Base-by-base conservation (phyloP, 1,284 basidiomycete species). In the Chalciporus sp. region DNA sequence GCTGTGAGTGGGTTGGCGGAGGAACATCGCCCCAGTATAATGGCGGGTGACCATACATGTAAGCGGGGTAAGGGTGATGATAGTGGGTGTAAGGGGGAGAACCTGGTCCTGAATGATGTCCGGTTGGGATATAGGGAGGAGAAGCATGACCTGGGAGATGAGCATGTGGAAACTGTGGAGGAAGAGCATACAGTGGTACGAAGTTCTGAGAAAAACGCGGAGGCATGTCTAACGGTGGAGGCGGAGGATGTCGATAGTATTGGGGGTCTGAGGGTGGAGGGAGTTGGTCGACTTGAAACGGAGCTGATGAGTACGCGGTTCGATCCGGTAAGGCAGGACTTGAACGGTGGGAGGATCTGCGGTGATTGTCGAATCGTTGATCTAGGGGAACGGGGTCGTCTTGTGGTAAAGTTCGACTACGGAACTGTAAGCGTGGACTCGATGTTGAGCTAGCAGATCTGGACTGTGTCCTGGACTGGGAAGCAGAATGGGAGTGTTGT, bases 401-500 rank as follows among this genome's bases (percentile, higher is more conserved):
- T 9, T 56, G 56, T 10, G 58, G 65, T 45, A 72, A 52, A 39
- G 63, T 50, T 45, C 65, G 69, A 19, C 66, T 70, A 56, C 73
- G 74, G 50, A 70, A 49, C 55, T 72, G 66, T 14, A 72, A 48
- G 37, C 65, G 71, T 27, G 76, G 78, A 51, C 77, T 78, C 7
- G 77, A 78, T 0, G 73, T 69, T 39, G 72, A 68, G 60, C 77
- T 80, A 16, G 73, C 75, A 0, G 75, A 72, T 51, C 69, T 67
- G 45, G 77, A 79, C 41, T 77, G 72, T 17, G 64, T 56, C 47
- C 72, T 68, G 14, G 76, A 78, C 8, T 77, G 75, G 1, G 76
- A 65, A 6, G 67, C 64, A 14, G 70, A 71, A 12, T 57, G 57
- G 12, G 67, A 67, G 19, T 43, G 51, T 23, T 58, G 58, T 7